These are phyloP conservation scores for Rhynchosporium graminicola DNA, from an alignment of 2,329 filamentous ascomycete genomes.

Conservation along the genomic window DNA sequence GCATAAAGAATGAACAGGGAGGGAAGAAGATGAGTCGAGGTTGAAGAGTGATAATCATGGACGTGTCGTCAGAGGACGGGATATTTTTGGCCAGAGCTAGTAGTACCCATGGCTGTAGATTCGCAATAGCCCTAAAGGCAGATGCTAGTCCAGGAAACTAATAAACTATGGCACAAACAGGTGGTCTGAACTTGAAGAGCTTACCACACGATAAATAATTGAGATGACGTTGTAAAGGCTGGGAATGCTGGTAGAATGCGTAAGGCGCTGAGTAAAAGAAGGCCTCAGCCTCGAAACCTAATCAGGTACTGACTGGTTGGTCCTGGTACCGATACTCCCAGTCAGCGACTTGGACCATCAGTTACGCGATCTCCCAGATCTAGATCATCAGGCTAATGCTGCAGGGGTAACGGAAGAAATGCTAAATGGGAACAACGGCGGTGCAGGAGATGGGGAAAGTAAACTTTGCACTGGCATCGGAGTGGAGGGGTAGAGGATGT, in stretches of 20 bases:
- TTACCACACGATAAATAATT: slow-evolving; percentile 15
- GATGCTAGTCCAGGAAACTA: slow-evolving; percentile 11
- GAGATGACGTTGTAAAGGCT: slow-evolving; percentile 28
- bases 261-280: slow-evolving; percentile 31
- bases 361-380: slow-evolving; percentile 9
- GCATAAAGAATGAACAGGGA: slow-evolving; percentile 34
- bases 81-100: slow-evolving; percentile 11
- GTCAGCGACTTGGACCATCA: slow-evolving; percentile 14
- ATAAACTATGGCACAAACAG: slow-evolving; percentile 31
- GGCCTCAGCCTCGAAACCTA: slow-evolving; percentile 35
- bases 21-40: slow-evolving; percentile 33
- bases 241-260: slow-evolving; percentile 29
- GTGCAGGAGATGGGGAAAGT: slow-evolving; percentile 17
- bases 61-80: slow-evolving; percentile 28
- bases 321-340: no score
- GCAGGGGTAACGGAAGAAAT: slow-evolving; percentile 10
- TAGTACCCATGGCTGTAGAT: slow-evolving; percentile 1
- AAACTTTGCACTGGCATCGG: slow-evolving; percentile 3
- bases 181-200: slow-evolving; percentile 33
- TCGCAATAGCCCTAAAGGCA: slow-evolving; percentile 5
- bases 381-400: slow-evolving; percentile 15
- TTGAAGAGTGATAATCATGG: slow-evolving; percentile 29
- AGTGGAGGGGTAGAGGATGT: background rate
- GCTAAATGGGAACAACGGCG: slow-evolving; percentile 25
- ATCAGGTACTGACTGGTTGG: slow-evolving; percentile 20